Base-by-base conservation (phyloP, 768 basidiomycete genomes). In the Naganishia vaughanmartiniae region DNA sequence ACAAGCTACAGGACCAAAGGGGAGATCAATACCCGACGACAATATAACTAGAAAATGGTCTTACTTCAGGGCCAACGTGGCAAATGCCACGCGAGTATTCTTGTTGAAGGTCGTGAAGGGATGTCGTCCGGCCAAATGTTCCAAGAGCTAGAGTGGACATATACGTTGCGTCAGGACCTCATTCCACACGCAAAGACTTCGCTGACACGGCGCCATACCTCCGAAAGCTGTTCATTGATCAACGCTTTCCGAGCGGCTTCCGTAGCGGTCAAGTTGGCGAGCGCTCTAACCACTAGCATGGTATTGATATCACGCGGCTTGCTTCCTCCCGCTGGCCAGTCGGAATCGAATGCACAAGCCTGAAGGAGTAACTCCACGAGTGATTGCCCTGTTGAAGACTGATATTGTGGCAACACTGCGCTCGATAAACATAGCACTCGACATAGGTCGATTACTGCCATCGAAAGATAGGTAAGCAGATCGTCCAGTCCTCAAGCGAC, bases 61-160 rank as follows among this genome's bases (percentile, higher is more conserved):
- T 75, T 74, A 98, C 95, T 98, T 98, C 83, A 97, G 88, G 36
- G 91, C 81, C 42, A 93, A 82, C 0, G 93, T 94, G 4, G 90
- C 88, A 56, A 93, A 77, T 0, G 92, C 90, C 4, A 92, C 84
- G 34, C 90, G 86, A 58, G 91, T 83, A 88, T 91, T 75, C 63
- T 71, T 73, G 71, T 53, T 70, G 60, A 68, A 19, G n/a, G 69
- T 67, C 45, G 58, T 63, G 39, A 48, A 72, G 34, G 69, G 53
- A 36, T 72, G 73, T 4, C 71, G 67, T 56, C 71, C 68, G 4
- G 71, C 67, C 31, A 72, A 45, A 33, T 69, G 33, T 21, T 30
- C 45, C 26, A 72, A 46, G 7, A 68, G n/a, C 68, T 24, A 19
- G 30, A 42, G 12, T 70, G 39, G 26, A 73, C 83, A 42, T n/a